phyloP scores from a whole-genome alignment of 345 rosid species.

The Arabidopsis suecica region DNA sequence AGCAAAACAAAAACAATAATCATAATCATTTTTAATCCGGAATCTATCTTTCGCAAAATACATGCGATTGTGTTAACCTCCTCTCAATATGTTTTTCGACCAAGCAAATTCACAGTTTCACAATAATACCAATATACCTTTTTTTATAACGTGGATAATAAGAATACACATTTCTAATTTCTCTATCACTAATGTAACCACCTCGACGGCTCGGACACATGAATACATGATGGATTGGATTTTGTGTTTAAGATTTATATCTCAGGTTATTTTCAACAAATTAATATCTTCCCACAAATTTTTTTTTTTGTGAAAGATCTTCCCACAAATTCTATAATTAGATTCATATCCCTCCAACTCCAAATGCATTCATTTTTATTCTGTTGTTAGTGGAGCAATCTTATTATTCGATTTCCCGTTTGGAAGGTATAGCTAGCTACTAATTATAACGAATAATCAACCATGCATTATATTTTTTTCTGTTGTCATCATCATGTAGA shows the following conservation, averaged over 20 bases:
- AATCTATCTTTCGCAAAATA: neutral
- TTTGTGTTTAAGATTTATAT: neutral
- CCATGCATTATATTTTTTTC: slow-evolving; percentile 4
- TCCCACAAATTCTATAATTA: neutral
- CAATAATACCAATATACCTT: neutral
- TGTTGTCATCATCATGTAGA: slow-evolving; percentile 10
- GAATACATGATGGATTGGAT: slow-evolving; percentile 19
- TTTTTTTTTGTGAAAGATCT: too few relatives aligned
- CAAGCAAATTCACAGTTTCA: neutral
- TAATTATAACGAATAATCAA: slow-evolving; percentile 23
- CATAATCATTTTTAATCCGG: neutral
- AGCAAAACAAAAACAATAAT: neutral
- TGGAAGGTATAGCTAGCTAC: slow-evolving; percentile 25
- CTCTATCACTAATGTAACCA: neutral
- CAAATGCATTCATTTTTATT: slow-evolving; percentile 28
- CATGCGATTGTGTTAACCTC: neutral
- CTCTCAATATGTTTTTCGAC: neutral
- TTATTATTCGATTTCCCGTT: slow-evolving; percentile 34
- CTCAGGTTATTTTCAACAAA: slow-evolving; percentile 36
- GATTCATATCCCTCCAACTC: slow-evolving; percentile 18
- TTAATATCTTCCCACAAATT: neutral
- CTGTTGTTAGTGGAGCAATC: slow-evolving; percentile 25
- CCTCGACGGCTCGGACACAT: neutral
- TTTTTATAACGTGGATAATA: neutral
- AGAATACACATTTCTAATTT: neutral